Percentiles rank a stretch among this genome's conserved stretches.
Evolutionary conservation across 345 rosid genomes (phyloP).

Genomic region (Streptanthus diversifolius): DNA sequence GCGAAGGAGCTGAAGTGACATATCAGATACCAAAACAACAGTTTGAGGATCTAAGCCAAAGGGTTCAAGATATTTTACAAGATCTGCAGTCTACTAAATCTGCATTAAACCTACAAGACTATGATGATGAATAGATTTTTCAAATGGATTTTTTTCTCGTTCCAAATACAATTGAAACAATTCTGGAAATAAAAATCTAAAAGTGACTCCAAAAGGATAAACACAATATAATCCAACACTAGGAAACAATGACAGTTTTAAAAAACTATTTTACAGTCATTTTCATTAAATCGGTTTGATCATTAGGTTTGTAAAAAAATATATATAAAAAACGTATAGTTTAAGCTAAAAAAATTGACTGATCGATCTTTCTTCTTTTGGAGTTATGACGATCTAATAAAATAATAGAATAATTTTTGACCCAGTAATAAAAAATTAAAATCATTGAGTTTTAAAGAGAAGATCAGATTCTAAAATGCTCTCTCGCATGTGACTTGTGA

Average conservation of each 20-base stretch:
- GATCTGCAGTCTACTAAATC: constrained; percentile 27
- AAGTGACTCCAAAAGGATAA: not conserved
- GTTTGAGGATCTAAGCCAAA: constrained; percentile 27
- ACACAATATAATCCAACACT: not conserved
- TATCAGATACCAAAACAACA: constrained; percentile 31
- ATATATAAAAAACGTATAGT: too few species aligned
- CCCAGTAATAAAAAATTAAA: too few species aligned
- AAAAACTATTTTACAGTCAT: too few species aligned
- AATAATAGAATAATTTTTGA: too few species aligned
- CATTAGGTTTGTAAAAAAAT: too few species aligned
- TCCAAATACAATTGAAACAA: not conserved
- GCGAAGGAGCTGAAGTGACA: constrained; percentile 23
- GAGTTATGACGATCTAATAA: not conserved
- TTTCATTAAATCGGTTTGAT: not conserved
- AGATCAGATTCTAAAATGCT: constrained; percentile 9
- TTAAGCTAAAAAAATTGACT: too few species aligned
- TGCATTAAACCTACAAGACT: constrained; percentile 25
- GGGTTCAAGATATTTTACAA: constrained; percentile 23
- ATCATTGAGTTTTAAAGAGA: not conserved
- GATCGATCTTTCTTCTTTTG: not conserved
- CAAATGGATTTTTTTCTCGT: not conserved
- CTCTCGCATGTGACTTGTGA: constrained; percentile 16
- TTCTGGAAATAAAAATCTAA: not conserved
- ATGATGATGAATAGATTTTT: constrained; percentile 6
- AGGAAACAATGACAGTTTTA: not conserved